Base-by-base conservation (phyloP, 2,329 filamentous ascomycete genomes). In the Cladobotryum protrusum region DNA sequence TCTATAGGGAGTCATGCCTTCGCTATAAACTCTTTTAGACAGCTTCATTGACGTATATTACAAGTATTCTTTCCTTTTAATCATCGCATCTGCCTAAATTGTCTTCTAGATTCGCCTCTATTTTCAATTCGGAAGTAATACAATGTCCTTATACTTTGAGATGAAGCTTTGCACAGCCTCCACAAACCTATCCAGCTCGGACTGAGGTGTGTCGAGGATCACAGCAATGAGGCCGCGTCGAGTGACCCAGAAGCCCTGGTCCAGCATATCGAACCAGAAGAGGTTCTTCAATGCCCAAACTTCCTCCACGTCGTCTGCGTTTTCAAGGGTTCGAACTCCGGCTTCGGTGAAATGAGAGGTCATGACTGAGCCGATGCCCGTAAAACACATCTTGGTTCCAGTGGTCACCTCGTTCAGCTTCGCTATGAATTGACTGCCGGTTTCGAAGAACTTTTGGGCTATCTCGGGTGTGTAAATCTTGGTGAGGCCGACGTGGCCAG, bases 231-330 rank as follows among this genome's bases (percentile, higher is more conserved):
- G 67, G 0, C 73, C 73, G 35, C 71, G 61, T 2, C 67, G 57
- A 1, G 69, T 67, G 9, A 72, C 56, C 66, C 72, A 76, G 48
- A 71, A 75, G 0, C 68, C 67, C 11, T 65, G 61, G 45, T 73
- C 65, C 42, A 74, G 51, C 69, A 75, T 73, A 49, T 74, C 68
- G n/a, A 71, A 66, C 67, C 72, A 74, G 50, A 75, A 72, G 2
- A 76, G 55, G 33, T 72, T 66, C 46, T 66, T 67, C 24, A 75
- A 47, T 15, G 61, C 59, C 17, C 48, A 43, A 4, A 61, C 50
- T 43, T 70, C 66, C 15, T 62, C 59, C 4, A 68, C 54, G 14
- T 67, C 63, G 3, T 56, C 60, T 3, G 57, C 57, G 13, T 61
- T 59, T 9, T 39, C 48, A 17, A 72, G 62, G 0, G 59, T 54